phyloP scores from a whole-genome alignment of 129 eudicot genomes.

The Dittrichia graveolens region DNA sequence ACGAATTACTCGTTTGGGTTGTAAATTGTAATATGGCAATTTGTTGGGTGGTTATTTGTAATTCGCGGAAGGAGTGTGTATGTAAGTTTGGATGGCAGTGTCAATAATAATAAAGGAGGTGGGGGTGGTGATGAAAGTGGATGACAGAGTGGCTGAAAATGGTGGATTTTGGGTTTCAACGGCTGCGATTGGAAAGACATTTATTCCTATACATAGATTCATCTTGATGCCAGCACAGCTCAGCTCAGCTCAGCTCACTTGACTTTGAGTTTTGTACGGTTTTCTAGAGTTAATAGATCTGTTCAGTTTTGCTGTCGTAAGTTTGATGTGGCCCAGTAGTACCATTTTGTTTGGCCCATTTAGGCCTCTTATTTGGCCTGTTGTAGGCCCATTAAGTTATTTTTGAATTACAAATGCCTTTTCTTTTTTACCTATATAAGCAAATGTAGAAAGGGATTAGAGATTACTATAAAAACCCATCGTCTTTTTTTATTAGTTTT shows the following conservation, averaged over 20 bases:
- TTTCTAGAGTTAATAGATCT: background rate
- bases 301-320: conserved; percentile 13
- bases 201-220: conserved; percentile 23
- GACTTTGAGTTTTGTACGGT: background rate
- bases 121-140: conserved; percentile 28
- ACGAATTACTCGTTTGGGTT: background rate
- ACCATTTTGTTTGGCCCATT: background rate
- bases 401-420: too few species aligned
- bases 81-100: background rate
- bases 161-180: conserved; percentile 19
- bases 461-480: too few species aligned
- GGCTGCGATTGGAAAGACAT: conserved; percentile 38
- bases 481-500: too few species aligned
- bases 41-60: too few species aligned
- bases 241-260: conserved; percentile 12
- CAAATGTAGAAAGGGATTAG: too few species aligned
- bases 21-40: background rate
- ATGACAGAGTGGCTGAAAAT: conserved; percentile 38
- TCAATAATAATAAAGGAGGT: conserved; percentile 6
- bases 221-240: background rate
- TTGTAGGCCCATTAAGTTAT: too few species aligned
- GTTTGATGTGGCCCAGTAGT: background rate
- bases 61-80: background rate
- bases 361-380: background rate
- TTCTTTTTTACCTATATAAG: background rate